phyloP scores from a whole-genome alignment of 352 stramenopile species.

The Phytophthora pistaciae region DNA sequence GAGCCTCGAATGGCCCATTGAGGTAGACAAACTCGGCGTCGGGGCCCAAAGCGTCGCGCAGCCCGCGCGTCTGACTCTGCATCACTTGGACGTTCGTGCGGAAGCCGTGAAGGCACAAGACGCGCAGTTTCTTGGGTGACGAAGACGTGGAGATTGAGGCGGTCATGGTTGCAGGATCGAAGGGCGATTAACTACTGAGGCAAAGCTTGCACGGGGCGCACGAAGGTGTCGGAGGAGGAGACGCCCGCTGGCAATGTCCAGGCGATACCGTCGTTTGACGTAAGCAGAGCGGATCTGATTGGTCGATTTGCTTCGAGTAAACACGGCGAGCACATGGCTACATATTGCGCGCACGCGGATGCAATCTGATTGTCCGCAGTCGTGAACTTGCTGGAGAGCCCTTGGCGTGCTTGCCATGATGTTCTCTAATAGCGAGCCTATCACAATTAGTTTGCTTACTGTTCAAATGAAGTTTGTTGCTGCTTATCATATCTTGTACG shows the following conservation, averaged over 20 bases:
- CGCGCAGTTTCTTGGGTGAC: constrained; percentile 51
- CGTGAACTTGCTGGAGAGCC: too few relatives aligned
- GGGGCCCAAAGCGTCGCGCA: constrained; percentile 67
- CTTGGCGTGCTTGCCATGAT: too few relatives aligned
- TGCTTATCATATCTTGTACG: background rate
- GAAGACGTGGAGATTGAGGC: background rate
- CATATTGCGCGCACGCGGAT: background rate
- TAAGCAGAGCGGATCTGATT: constrained; percentile 21
- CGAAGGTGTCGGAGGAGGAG: background rate
- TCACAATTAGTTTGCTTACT: too few relatives aligned
- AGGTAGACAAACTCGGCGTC: constrained; percentile 78
- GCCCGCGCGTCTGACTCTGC: constrained; percentile 64
- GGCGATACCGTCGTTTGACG: constrained; percentile 21
- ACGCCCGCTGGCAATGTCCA: background rate
- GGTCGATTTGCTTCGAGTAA: constrained; percentile 1
- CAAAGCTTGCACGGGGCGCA: background rate
- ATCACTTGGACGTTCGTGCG: constrained; percentile 82
- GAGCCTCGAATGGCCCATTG: constrained; percentile 63
- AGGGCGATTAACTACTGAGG: constrained; percentile 8
- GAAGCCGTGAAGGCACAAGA: constrained; percentile 81
- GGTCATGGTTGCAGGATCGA: background rate
- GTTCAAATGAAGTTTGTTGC: background rate
- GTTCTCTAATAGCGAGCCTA: too few relatives aligned
- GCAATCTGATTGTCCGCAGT: too few relatives aligned
- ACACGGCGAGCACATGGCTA: constrained; percentile 1